A percentile compares a stretch with the other conserved stretches of the same genome.
Evolutionary conservation across 768 basidiomycete species (phyloP).

Genomic region (Tylopilus plumbeoviolaceoides): DNA sequence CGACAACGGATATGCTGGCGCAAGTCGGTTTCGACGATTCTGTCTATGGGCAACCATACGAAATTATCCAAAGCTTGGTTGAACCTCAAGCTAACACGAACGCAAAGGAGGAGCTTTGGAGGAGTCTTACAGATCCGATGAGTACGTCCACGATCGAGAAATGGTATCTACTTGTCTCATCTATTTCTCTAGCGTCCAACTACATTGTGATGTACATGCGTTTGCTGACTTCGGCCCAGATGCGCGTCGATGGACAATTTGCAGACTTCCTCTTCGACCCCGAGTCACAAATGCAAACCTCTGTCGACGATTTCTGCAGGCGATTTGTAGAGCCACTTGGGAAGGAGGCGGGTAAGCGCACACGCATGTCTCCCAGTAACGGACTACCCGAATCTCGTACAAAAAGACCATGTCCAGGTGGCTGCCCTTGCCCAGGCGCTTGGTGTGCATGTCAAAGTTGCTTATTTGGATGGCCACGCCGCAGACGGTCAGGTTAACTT

Average conservation of each 20-base stretch:
- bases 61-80: slow-evolving; percentile 54
- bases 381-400: not conserved
- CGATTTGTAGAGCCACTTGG: slow-evolving; percentile 73
- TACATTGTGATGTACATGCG: slow-evolving; percentile 78
- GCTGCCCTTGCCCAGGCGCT: slow-evolving; percentile 70
- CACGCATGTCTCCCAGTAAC: not conserved
- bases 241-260: slow-evolving; percentile 56
- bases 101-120: slow-evolving; percentile 35
- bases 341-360: slow-evolving; percentile 63
- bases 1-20: slow-evolving; percentile 50
- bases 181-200: slow-evolving; percentile 48
- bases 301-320: slow-evolving; percentile 66
- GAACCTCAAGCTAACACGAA: slow-evolving; percentile 26
- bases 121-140: slow-evolving; percentile 48
- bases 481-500: slow-evolving; percentile 55
- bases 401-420: slow-evolving; percentile 78
- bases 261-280: slow-evolving; percentile 74
- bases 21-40: slow-evolving; percentile 58
- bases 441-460: slow-evolving; percentile 62
- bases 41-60: slow-evolving; percentile 75
- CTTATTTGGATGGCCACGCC: slow-evolving; percentile 73
- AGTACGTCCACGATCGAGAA: slow-evolving; percentile 31
- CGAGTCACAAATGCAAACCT: slow-evolving; percentile 56
- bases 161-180: slow-evolving; percentile 1
- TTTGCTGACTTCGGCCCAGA: slow-evolving; percentile 78